Base-by-base conservation (phyloP, 441 rosid genomes). In the Raphanus hybrid region DNA sequence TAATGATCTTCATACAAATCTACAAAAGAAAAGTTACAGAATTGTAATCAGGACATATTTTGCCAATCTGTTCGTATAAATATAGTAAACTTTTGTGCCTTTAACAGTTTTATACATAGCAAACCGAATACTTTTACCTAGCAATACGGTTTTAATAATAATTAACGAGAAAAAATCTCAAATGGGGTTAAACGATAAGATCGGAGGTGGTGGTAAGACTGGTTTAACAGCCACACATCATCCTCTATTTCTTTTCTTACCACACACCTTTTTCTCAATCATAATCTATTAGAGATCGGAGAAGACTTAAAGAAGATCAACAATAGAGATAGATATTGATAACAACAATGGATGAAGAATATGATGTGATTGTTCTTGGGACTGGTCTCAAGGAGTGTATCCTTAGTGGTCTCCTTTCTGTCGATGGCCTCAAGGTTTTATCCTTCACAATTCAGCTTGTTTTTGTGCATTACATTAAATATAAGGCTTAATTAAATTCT, bases 381-480 rank as follows among this genome's bases (percentile, higher is more conserved):
- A 90, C 94, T 3, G 94, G 92, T 64, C 91, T 90, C 69, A 90
- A 90, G 78, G 94, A 90, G 66, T 90, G 94, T 84, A 90, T 90
- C 77, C 94, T 90, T 83, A 86, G 94, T 35, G 94, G 94, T 3
- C 88, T 90, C 37, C 89, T 90, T 81, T 90, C 92, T 18, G 94
- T 88, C 52, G 87, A 88, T 81, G 90, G 92, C 70, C 92, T 86
- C 87, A 90, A 88, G 86, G 94, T 75, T 34, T 41, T 64, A 16
- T 55, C 11, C 26, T 55, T 52, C 18, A 50, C 57, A 50, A 14
- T 6, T n/a, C n/a, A 55, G 58, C 20, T 57, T 58, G 20, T 45
- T 67, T 34, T n/a, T 35, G 43, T 69, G 32, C 70, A 52, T 52
- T 14, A 6, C 32, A 34, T 68, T 48, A 12, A 37, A 29, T 5